phyloP scores from a whole-genome alignment of 106 monocot species.

The Platanthera guangdongensis region DNA sequence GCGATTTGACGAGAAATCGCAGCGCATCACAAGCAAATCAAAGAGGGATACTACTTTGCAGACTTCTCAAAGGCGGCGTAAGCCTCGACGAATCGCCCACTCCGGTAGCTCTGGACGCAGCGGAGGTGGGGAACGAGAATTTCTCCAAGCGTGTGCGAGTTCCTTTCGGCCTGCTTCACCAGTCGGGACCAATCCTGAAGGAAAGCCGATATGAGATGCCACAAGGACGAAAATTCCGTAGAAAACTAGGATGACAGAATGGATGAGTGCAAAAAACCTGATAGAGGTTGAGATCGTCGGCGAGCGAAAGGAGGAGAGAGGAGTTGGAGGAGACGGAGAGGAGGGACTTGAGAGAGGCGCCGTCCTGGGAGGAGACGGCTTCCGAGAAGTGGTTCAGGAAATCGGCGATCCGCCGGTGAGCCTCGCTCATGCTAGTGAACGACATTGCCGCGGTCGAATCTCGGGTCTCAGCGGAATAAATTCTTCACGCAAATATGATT shows the following conservation, averaged over 20 bases:
- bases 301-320: slow-evolving; percentile 31
- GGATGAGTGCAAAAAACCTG: slow-evolving; percentile 7
- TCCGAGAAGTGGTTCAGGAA: slow-evolving; percentile 53
- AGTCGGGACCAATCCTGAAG: slow-evolving; percentile 22
- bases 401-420: slow-evolving; percentile 63
- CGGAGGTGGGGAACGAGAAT: slow-evolving; percentile 36
- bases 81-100: slow-evolving; percentile 38
- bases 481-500: no score
- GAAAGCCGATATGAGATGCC: not conserved
- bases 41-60: slow-evolving; percentile 21
- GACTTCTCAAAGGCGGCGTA: slow-evolving; percentile 50
- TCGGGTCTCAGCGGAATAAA: no score
- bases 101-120: slow-evolving; percentile 31
- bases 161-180: slow-evolving; percentile 19
- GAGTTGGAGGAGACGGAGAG: slow-evolving; percentile 63
- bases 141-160: slow-evolving; percentile 28
- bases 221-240: not conserved
- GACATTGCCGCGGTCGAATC: slow-evolving; percentile 2
- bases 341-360: slow-evolving; percentile 44
- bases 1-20: not conserved
- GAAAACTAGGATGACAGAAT: not conserved
- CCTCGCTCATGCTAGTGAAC: slow-evolving; percentile 63
- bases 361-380: slow-evolving; percentile 49
- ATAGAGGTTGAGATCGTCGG: slow-evolving; percentile 46
- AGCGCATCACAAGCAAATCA: not conserved